Base-by-base conservation (phyloP, 2,329 filamentous ascomycete species). In the Metarhizium anisopliae region DNA sequence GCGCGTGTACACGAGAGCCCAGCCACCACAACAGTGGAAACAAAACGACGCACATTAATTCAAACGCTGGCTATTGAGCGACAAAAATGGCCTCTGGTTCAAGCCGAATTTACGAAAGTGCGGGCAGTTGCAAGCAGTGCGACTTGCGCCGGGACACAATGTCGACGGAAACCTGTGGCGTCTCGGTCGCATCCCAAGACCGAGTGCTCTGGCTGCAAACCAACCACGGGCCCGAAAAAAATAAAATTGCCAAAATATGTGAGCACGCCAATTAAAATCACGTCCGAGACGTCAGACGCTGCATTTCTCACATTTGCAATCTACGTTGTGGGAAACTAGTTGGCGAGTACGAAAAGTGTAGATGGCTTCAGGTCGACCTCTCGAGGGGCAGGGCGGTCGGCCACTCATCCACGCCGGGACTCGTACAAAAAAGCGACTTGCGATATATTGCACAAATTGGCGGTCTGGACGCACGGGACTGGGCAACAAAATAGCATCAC, bases 341-440 rank as follows among this genome's bases (percentile, higher is more conserved):
- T 20, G 35, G 30, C 47, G 38, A 47, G 25, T 18, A 7, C 35
- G 13, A 29, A 43, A 20, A 32, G 59, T 70, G 67, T 59, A 64
- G 66, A 69, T 69, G 68, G 67, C 67, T 68, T 69, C 66, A 69
- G 53, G 45, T 50, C 45, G 36, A 56, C 40, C 13, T 40, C 13
- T 30, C 10, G 16, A 50, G 35, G 45, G 47, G 51, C 35, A 36
- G 38, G n/a, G 55, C 4, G 25, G 25, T 25, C 25, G 25, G 25
- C 25, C 25, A 4, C 25, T 25, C 25, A 25, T 25, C 3, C 25
- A 25, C 25, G 25, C 25, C 25, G 25, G 25, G 25, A 25, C n/a
- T 14, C 20, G 18, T 29, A 20, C 20, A 29, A 30, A 50, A 45
- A 43, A 70, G 67, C 69, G 66, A 70, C 66, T 66, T 69, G 50